These are phyloP conservation scores for Apiotrichum sp. DNA, from an alignment of 1,284 basidiomycete species.

Conservation along the genomic window DNA sequence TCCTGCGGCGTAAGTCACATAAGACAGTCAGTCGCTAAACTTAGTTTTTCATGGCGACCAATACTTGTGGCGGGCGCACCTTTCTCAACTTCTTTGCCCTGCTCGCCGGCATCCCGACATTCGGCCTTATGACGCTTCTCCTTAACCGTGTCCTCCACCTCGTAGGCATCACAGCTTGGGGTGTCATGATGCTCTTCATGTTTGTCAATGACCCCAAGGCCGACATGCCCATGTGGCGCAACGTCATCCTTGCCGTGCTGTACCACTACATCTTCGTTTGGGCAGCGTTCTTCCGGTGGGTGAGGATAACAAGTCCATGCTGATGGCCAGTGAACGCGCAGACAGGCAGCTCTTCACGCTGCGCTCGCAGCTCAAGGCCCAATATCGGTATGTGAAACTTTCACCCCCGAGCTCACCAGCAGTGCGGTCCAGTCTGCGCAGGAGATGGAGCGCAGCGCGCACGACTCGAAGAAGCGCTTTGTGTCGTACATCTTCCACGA, in stretches of 20 bases:
- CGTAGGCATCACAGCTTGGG: slow-evolving; percentile 23
- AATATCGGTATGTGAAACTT: slow-evolving; percentile 49
- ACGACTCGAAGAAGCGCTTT: slow-evolving; percentile 68
- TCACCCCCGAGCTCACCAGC: neutral
- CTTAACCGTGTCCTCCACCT: slow-evolving; percentile 61
- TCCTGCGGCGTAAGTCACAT: neutral
- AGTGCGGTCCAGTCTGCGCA: slow-evolving; percentile 76
- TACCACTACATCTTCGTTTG: slow-evolving; percentile 43
- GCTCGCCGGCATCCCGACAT: slow-evolving; percentile 57
- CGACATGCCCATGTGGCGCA: neutral
- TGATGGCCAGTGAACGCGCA: slow-evolving; percentile 43
- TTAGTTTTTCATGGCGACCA: neutral
- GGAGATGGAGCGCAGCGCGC: slow-evolving; percentile 70
- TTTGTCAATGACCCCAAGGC: neutral
- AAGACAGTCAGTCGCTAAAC: no score
- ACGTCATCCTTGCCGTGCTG: slow-evolving; percentile 26
- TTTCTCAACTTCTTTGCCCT: slow-evolving; percentile 4
- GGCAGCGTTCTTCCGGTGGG: slow-evolving; percentile 25
- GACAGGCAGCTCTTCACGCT: slow-evolving; percentile 59
- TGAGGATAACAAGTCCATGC: neutral
- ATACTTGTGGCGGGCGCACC: neutral
- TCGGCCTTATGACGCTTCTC: slow-evolving; percentile 69
- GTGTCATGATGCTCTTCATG: neutral
- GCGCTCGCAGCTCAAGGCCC: slow-evolving; percentile 67
- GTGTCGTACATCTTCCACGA: slow-evolving; percentile 63